phyloP scores from a whole-genome alignment of 2,329 filamentous ascomycete genomes.

The Diaporthe citrichinensis region DNA sequence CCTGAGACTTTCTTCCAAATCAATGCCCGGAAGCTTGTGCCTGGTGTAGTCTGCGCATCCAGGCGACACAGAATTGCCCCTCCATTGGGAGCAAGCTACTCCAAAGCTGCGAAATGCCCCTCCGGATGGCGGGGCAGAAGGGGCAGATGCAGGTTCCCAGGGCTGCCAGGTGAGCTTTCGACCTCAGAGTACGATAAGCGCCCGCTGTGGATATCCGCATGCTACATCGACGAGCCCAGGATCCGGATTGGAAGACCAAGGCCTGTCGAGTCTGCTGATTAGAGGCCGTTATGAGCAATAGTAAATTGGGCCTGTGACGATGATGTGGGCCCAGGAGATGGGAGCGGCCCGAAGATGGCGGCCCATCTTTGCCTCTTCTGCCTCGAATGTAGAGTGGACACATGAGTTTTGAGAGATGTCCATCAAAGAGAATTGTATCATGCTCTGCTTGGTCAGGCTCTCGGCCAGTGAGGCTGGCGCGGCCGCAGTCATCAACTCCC shows the following conservation, averaged over 20 bases:
- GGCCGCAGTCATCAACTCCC: conserved; percentile 14
- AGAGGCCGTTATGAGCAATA: conserved; percentile 36
- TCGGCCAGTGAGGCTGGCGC: conserved; percentile 15
- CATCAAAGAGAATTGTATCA: conserved; percentile 18
- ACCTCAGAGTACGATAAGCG: conserved; percentile 35
- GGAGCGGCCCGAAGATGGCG: conserved; percentile 34
- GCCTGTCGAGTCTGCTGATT: conserved; percentile 17
- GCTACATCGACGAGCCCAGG: conserved; percentile 8
- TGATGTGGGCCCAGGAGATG: conserved; percentile 35
- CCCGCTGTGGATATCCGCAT: conserved; percentile 35
- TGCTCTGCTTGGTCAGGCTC: neutral
- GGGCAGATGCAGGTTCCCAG: conserved; percentile 34
- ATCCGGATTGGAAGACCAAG: conserved; percentile 8
- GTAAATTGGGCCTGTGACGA: conserved; percentile 35
- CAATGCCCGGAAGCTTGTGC: neutral
- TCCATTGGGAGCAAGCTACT: conserved; percentile 21
- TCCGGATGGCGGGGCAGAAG: conserved; percentile 39
- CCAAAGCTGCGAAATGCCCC: conserved; percentile 36
- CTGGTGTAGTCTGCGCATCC: neutral
- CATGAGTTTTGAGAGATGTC: neutral
- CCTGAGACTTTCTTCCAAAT: conserved; percentile 7
- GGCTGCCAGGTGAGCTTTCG: conserved; percentile 8
- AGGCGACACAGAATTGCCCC: conserved; percentile 14
- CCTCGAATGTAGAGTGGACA: conserved; percentile 2
- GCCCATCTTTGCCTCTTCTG: neutral